phyloP scores from a whole-genome alignment of 169 alveolate species.

The Plasmodium falciparum region DNA sequence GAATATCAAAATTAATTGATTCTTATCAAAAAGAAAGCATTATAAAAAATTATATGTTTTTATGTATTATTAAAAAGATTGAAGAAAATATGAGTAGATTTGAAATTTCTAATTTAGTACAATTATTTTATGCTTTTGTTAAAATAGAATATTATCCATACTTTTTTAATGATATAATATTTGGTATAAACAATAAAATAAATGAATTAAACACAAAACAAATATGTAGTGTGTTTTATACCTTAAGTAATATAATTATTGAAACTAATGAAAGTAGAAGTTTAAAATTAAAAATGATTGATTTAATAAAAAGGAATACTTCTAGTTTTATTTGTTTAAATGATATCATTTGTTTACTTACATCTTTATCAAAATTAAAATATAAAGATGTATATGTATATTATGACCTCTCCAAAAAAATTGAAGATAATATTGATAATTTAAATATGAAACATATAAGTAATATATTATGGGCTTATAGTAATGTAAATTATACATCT shows the following conservation, averaged over 20 bases:
- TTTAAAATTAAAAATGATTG: slow-evolving; percentile 61
- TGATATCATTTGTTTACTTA: slow-evolving; percentile 55
- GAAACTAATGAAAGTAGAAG: slow-evolving; percentile 72
- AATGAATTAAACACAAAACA: slow-evolving; percentile 38
- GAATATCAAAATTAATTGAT: slow-evolving; percentile 55
- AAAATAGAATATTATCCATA: slow-evolving; percentile 49
- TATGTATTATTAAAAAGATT: slow-evolving; percentile 36
- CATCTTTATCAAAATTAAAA: slow-evolving; percentile 58
- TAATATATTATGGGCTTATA: slow-evolving; percentile 69
- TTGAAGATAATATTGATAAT: slow-evolving; percentile 32
- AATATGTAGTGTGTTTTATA: slow-evolving; percentile 52
- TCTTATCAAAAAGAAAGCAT: slow-evolving; percentile 57
- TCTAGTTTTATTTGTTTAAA: slow-evolving; percentile 18
- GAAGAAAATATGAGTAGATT: slow-evolving; percentile 24
- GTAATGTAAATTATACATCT: slow-evolving; percentile 61
- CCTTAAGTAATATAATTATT: slow-evolving; percentile 43
- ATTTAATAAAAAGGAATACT: slow-evolving; percentile 13
- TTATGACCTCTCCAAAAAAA: slow-evolving; percentile 50
- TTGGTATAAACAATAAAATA: slow-evolving; percentile 29
- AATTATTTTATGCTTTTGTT: slow-evolving; percentile 57
- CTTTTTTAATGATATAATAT: slow-evolving; percentile 51
- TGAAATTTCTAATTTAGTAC: slow-evolving; percentile 48
- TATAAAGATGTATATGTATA: slow-evolving; percentile 46
- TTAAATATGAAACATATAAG: slow-evolving; percentile 66
- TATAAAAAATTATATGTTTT: slow-evolving; percentile 56